Base-by-base conservation (phyloP, 208 protist genomes). In the Wallacemonas sp. region DNA sequence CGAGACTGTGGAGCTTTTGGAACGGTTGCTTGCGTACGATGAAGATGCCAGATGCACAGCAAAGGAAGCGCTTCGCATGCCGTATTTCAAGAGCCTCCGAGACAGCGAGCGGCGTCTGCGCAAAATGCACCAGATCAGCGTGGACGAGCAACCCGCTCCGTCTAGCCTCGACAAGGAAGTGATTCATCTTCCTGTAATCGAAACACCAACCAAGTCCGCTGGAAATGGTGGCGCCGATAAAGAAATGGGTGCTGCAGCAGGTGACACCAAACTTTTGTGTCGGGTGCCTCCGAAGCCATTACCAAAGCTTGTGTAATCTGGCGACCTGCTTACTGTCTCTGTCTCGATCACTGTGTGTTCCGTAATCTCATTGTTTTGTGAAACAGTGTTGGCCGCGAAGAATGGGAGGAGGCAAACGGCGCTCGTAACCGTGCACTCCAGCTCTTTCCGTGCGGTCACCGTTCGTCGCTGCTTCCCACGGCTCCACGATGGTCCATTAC, bases 41-140 rank as follows among this genome's bases (percentile, higher is more conserved):
- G 94, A 95, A 58, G 77, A 91, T 38, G 70, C 96, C 58, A 84
- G 96, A 8, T 88, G 80, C 63, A 95, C 94, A 1, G 90, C 96
- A 30, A 92, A 88, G 62, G 91, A 98, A 38, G 95, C 95, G 19
- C 79, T 98, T 51, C 75, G 75, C 2, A 92, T 97, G 68, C 76
- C 89, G 2, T 98, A 93, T 72, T 94, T 97, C 53, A 90, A 85
- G 45, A 45, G 64, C 3, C 54, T 97, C 34, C 81, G 87, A 8
- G 88, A 92, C 42, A 62, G 63, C 12, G 87, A 89, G n/a, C 45
- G 66, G 41, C 36, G 59, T 26, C 41, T 53, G 17, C 59, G 38
- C 31, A 64, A 53, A 38, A 14, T 34, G 38, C 41, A 64, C 1
- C 22, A 22, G 15, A 22, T 11, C 36, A 11, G 4, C 30, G 51